Conservation (phyloP, 345 rosid species). For the Ceriops tagal region DNA sequence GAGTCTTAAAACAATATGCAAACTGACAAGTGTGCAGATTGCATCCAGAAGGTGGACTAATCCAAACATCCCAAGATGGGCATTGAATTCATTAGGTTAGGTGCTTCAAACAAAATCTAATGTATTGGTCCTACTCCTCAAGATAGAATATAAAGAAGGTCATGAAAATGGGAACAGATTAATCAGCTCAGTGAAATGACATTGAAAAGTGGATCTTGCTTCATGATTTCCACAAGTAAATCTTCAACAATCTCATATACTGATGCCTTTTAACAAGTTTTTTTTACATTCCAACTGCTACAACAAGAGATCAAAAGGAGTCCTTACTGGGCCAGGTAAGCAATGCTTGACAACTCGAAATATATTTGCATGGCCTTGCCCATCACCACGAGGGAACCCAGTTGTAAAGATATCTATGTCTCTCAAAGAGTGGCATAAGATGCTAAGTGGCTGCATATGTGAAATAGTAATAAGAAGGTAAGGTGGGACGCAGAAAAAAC, state of each 20-base stretch:
- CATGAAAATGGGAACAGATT: background rate
- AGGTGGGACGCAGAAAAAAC: background rate
- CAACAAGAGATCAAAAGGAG: slow-evolving; percentile 13
- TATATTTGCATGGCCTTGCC: slow-evolving; percentile 75
- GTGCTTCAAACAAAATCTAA: background rate
- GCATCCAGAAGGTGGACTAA: background rate
- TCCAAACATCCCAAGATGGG: background rate
- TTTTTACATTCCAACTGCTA: slow-evolving; percentile 11
- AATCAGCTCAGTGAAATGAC: slow-evolving; percentile 4
- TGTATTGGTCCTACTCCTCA: background rate
- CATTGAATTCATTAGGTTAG: slow-evolving; percentile 11
- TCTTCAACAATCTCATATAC: no score
- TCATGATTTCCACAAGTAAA: no score
- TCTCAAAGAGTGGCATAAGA: slow-evolving; percentile 71
- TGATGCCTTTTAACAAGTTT: no score
- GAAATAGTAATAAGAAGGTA: slow-evolving; percentile 14
- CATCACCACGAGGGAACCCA: slow-evolving; percentile 87
- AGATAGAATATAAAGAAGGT: slow-evolving; percentile 1
- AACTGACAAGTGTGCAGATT: background rate
- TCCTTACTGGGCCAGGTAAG: slow-evolving; percentile 94
- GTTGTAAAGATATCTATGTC: slow-evolving; percentile 77
- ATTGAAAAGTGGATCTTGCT: slow-evolving; percentile 1
- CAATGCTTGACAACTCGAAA: slow-evolving; percentile 91
- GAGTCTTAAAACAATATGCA: background rate
- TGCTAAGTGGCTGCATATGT: slow-evolving; percentile 81